Conservation (phyloP, 257 asterid species). For the Solanum sejunctum region DNA sequence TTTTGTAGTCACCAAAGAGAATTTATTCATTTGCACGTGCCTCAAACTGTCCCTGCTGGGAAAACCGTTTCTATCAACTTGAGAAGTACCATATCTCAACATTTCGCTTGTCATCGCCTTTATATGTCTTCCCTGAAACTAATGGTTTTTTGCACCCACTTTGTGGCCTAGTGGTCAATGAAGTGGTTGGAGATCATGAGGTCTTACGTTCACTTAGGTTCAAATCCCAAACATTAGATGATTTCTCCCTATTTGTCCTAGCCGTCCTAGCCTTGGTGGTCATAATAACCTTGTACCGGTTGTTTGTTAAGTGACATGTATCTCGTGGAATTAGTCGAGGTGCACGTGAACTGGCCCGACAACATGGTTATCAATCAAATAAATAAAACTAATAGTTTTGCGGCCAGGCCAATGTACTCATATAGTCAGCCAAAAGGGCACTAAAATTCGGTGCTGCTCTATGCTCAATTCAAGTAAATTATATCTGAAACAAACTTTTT, state of each 20-base stretch:
- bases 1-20: neutral
- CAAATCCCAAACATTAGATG: neutral
- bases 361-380: neutral
- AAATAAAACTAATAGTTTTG: neutral
- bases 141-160: neutral
- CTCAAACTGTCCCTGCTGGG: neutral
- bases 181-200: neutral
- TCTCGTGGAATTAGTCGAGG: neutral
- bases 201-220: neutral
- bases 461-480: neutral
- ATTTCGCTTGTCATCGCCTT: neutral
- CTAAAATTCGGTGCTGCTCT: neutral
- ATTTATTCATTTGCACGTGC: neutral
- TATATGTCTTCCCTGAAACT: neutral
- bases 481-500: neutral
- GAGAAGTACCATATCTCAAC: neutral
- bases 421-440: neutral
- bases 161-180: neutral
- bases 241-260: neutral
- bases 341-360: neutral
- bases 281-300: neutral
- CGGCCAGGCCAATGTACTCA: neutral
- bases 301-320: neutral
- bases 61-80: neutral
- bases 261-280: neutral